These are phyloP conservation scores for Ophiostoma sp. DNA, from an alignment of 2,329 filamentous ascomycete species.

Conservation along the genomic window DNA sequence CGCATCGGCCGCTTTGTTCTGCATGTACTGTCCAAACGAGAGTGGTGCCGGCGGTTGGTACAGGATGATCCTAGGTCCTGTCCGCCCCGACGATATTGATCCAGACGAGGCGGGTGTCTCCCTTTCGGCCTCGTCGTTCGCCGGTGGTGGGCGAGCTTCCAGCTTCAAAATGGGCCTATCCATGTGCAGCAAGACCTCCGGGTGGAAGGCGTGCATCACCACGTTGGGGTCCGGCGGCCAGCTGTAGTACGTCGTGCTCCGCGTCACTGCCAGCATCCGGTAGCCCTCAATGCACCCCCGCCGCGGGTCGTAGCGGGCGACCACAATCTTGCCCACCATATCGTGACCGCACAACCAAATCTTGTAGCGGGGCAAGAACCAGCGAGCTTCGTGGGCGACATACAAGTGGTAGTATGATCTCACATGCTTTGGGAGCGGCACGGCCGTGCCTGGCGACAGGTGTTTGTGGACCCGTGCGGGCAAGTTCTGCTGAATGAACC, in stretches of 20 bases:
- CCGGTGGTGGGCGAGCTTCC: constrained; percentile 32
- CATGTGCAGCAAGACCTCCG: constrained; percentile 68
- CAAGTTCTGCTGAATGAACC: constrained; percentile 67
- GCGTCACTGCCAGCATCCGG: constrained; percentile 67
- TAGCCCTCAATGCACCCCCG: constrained; percentile 79
- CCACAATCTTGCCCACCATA: constrained; percentile 70
- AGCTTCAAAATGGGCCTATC: constrained; percentile 71
- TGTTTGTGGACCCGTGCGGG: constrained; percentile 45
- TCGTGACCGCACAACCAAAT: constrained; percentile 82
- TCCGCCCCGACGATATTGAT: not conserved
- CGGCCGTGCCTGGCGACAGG: constrained; percentile 37
- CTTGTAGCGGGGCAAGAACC: constrained; percentile 79
- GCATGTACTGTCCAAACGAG: not conserved
- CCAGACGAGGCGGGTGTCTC: not conserved
- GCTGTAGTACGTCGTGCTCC: constrained; percentile 45
- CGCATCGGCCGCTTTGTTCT: not conserved
- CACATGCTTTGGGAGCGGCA: constrained; percentile 56
- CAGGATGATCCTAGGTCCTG: not conserved
- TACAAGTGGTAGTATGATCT: constrained; percentile 70
- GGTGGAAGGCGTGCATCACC: constrained; percentile 71
- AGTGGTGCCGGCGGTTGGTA: constrained; percentile 2
- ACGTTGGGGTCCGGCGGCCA: constrained; percentile 68
- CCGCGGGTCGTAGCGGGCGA: constrained; percentile 73
- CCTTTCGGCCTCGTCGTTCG: not conserved
- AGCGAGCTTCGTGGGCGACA: constrained; percentile 71